Conservation (phyloP, 805 yeast genomes). For the Kazachstania africana region DNA sequence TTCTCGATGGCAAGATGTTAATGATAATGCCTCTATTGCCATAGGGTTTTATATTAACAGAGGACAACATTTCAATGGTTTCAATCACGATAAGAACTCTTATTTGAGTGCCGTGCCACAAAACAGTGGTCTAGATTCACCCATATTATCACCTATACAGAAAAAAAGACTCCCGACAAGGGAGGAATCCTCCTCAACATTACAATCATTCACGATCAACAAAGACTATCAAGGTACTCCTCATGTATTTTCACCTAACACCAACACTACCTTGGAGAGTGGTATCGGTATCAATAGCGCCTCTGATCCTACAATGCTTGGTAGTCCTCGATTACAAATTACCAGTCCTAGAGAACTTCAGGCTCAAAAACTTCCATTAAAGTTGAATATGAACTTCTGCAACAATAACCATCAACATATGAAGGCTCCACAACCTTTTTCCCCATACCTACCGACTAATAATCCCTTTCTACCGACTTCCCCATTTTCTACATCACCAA, state of each 20-base stretch:
- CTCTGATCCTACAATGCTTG: not conserved
- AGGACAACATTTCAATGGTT: too few relatives aligned
- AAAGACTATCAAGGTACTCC: too few relatives aligned
- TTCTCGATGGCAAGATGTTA: constrained; percentile 53
- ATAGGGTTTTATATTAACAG: constrained; percentile 33
- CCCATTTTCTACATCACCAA: constrained; percentile 1
- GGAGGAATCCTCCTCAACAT: not conserved
- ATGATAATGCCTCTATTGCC: constrained; percentile 54
- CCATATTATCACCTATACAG: not conserved
- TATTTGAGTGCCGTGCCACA: not conserved
- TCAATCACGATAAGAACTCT: constrained; percentile 5
- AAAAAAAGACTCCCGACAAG: not conserved
- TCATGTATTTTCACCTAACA: too few relatives aligned
- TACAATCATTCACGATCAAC: too few relatives aligned
- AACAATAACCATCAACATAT: not conserved
- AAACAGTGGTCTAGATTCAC: not conserved
- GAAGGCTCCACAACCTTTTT: not conserved
- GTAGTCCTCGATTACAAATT: constrained; percentile 10
- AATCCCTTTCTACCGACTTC: not conserved
- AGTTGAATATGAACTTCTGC: not conserved
- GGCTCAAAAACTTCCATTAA: not conserved
- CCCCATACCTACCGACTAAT: not conserved
- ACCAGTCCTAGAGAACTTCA: constrained; percentile 3
- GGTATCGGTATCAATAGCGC: not conserved
- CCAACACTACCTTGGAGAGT: not conserved